Evolutionary conservation across 257 asterid genomes (phyloP).

Genomic region (Fraxinus excelsior): DNA sequence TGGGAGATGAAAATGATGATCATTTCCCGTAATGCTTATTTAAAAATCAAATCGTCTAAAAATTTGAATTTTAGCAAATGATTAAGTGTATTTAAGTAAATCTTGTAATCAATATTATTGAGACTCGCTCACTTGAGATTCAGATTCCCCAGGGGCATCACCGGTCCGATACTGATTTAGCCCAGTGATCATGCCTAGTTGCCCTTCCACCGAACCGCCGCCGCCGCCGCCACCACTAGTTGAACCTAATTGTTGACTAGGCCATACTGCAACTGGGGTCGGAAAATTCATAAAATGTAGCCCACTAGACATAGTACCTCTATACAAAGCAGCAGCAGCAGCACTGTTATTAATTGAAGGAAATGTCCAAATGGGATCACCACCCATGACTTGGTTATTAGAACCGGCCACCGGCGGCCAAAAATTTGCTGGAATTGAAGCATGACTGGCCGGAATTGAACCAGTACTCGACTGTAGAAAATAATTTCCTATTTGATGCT

Average conservation of each 20-base stretch:
- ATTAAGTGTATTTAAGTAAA: not conserved
- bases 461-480: constrained; percentile 46
- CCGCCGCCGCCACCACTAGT: constrained; percentile 3
- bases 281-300: constrained; percentile 57
- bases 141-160: constrained; percentile 27
- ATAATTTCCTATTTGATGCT: constrained; percentile 47
- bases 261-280: constrained; percentile 44
- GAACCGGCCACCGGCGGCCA: constrained; percentile 50
- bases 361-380: constrained; percentile 53
- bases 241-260: constrained; percentile 42
- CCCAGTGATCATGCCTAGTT: constrained; percentile 41
- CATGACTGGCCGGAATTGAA: constrained; percentile 44
- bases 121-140: constrained; percentile 52
- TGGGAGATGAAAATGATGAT: not conserved
- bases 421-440: constrained; percentile 52
- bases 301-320: constrained; percentile 51
- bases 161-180: constrained; percentile 39
- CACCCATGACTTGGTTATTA: constrained; percentile 42
- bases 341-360: constrained; percentile 40
- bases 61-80: not conserved
- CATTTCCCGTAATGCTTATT: not conserved
- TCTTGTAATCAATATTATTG: constrained; percentile 18
- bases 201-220: constrained; percentile 38
- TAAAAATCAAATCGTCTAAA: not conserved
- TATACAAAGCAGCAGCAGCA: constrained; percentile 40